Conservation (phyloP, 768 basidiomycete genomes). For the Tulasnella calospora region DNA sequence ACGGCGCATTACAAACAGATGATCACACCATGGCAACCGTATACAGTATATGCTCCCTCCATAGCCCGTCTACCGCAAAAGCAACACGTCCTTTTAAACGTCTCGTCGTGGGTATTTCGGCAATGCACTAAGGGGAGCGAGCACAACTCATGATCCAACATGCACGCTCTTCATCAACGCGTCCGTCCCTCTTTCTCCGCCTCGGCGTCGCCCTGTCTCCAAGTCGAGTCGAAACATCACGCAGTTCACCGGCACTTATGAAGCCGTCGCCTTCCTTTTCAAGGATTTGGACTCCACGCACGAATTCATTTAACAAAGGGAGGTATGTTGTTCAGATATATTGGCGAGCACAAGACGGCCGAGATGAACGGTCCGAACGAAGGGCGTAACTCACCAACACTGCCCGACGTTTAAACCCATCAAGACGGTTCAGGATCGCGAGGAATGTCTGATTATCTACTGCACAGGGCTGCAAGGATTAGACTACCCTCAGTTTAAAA, state of each 20-base stretch:
- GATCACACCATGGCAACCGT: too few relatives aligned
- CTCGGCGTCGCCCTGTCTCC: conserved; percentile 99
- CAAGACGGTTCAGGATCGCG: conserved; percentile 87
- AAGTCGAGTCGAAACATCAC: too few relatives aligned
- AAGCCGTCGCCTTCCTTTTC: conserved; percentile 93
- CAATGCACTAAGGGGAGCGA: too few relatives aligned
- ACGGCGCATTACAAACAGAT: too few relatives aligned
- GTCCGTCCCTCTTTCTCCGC: conserved; percentile 95
- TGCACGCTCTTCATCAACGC: conserved; percentile 95
- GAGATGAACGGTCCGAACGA: background rate
- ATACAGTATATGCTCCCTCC: too few relatives aligned
- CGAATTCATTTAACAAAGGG: conserved; percentile 77
- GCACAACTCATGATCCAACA: conserved; percentile 67
- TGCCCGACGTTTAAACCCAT: conserved; percentile 95
- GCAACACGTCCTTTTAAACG: too few relatives aligned
- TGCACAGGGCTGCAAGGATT: conserved; percentile 32
- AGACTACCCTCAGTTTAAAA: too few relatives aligned
- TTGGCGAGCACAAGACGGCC: background rate
- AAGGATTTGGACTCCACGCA: conserved; percentile 98
- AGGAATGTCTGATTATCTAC: conserved; percentile 93
- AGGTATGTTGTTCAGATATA: background rate
- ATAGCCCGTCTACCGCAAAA: too few relatives aligned
- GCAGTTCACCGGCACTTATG: conserved; percentile 86
- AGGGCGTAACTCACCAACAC: conserved; percentile 67
- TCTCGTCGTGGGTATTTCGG: too few relatives aligned